Conservation (phyloP, 2,329 filamentous ascomycete genomes). For the Diaporthe humulicola region DNA sequence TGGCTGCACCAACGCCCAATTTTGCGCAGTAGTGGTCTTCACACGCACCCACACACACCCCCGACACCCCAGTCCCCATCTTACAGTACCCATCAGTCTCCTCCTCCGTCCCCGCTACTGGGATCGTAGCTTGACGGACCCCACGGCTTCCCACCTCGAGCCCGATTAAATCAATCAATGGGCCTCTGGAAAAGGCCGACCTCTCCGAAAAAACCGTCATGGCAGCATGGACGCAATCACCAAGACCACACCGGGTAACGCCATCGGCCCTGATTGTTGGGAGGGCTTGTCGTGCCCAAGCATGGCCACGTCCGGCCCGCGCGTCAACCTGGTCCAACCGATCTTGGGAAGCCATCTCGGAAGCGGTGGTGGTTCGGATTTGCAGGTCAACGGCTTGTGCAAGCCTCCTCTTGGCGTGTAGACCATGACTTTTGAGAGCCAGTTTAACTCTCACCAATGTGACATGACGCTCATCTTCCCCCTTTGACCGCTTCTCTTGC, state of each 20-base stretch:
- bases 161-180: neutral
- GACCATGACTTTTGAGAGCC: neutral
- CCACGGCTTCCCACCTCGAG: neutral
- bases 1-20: slow-evolving; percentile 12
- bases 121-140: neutral
- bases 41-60: neutral
- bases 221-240: neutral
- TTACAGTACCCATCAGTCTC: neutral
- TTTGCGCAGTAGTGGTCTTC: neutral
- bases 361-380: neutral
- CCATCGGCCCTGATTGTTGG: neutral
- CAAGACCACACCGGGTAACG: neutral
- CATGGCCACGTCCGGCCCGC: neutral
- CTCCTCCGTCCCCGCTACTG: slow-evolving; percentile 24
- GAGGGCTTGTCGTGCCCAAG: neutral
- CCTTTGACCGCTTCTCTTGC: neutral
- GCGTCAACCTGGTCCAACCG: neutral
- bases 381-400: neutral
- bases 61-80: slow-evolving; percentile 12
- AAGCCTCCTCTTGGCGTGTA: neutral
- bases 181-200: slow-evolving; percentile 1
- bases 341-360: neutral
- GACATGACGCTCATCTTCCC: neutral
- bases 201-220: neutral
- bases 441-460: neutral